These are phyloP conservation scores for Pulveroboletus frians DNA, from an alignment of 768 basidiomycete species.

Conservation along the genomic window DNA sequence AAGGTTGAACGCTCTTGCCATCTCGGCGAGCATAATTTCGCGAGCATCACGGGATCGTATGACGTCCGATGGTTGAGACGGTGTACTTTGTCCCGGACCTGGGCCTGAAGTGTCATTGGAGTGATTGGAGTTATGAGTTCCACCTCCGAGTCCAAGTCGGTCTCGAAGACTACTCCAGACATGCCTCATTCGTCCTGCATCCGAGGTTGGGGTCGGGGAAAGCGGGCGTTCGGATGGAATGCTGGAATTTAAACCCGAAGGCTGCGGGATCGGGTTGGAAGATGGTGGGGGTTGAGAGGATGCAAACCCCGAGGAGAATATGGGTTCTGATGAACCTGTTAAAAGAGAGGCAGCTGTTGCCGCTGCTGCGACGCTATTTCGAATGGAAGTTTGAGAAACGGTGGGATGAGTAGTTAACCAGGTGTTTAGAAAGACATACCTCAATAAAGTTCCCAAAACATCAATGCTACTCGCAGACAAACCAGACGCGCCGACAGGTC, in stretches of 20 bases:
- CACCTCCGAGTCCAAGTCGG: conserved; percentile 50
- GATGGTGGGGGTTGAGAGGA: conserved; percentile 26
- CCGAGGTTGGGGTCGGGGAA: conserved; percentile 39
- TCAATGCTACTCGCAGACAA: conserved; percentile 75
- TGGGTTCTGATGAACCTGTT: conserved; percentile 64
- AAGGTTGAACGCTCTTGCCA: conserved; percentile 75
- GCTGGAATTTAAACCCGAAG: conserved; percentile 9
- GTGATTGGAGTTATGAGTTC: conserved; percentile 12
- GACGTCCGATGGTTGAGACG: conserved; percentile 9
- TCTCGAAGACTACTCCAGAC: conserved; percentile 69
- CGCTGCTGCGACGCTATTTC: conserved; percentile 73
- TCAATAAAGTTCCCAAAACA: conserved; percentile 76
- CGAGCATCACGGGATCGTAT: conserved; percentile 42
- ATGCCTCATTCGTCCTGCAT: conserved; percentile 47
- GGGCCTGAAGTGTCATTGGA: conserved; percentile 7
- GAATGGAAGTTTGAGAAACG: neutral
- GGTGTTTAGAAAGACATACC: conserved; percentile 38
- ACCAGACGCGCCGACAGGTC: conserved; percentile 28
- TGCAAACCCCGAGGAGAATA: conserved; percentile 54
- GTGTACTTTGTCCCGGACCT: conserved; percentile 4
- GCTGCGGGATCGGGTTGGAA: conserved; percentile 11
- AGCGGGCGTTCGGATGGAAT: conserved; percentile 32
- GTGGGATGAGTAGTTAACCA: neutral
- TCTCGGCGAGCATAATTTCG: conserved; percentile 72
- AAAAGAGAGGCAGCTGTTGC: conserved; percentile 84